These are phyloP conservation scores for Globisporangium barbulae DNA, from an alignment of 352 stramenopile genomes.

Conservation along the genomic window DNA sequence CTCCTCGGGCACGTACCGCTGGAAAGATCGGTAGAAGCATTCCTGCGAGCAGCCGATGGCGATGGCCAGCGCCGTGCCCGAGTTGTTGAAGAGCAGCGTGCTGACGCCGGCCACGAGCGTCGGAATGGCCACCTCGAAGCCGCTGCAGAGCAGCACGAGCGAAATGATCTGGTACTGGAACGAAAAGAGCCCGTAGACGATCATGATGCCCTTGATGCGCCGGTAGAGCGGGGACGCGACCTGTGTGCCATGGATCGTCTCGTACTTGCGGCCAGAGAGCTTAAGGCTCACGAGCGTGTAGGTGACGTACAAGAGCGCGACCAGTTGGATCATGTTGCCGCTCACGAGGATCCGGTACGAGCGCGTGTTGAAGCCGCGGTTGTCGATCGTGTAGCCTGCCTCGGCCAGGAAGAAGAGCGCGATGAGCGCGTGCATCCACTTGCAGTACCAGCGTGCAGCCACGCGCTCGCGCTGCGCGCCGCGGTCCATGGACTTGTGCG, in stretches of 20 bases:
- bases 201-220: conserved; percentile 59
- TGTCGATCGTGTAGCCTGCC: conserved; percentile 33
- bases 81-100: conserved; percentile 45
- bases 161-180: conserved; percentile 49
- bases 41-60: conserved; percentile 49
- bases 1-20: conserved; percentile 38
- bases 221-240: conserved; percentile 55
- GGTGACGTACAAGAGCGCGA: conserved; percentile 38
- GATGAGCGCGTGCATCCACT: conserved; percentile 33
- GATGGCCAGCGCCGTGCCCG: conserved; percentile 35
- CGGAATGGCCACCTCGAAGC: conserved; percentile 29
- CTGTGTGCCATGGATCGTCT: conserved; percentile 36
- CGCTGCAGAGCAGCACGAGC: conserved; percentile 37
- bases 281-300: conserved; percentile 43
- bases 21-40: conserved; percentile 37
- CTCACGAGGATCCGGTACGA: conserved; percentile 40
- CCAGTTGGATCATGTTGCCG: conserved; percentile 38
- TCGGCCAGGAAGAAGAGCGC: conserved; percentile 37
- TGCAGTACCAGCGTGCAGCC: conserved; percentile 25
- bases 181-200: conserved; percentile 43
- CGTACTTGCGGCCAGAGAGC: conserved; percentile 43
- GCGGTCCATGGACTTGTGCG: conserved; percentile 37
- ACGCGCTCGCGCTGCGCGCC: conserved; percentile 25
- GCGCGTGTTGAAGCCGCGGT: conserved; percentile 30
- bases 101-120: conserved; percentile 33